Conservation (phyloP, 768 basidiomycete genomes). For the Guyanaporus albipodus region DNA sequence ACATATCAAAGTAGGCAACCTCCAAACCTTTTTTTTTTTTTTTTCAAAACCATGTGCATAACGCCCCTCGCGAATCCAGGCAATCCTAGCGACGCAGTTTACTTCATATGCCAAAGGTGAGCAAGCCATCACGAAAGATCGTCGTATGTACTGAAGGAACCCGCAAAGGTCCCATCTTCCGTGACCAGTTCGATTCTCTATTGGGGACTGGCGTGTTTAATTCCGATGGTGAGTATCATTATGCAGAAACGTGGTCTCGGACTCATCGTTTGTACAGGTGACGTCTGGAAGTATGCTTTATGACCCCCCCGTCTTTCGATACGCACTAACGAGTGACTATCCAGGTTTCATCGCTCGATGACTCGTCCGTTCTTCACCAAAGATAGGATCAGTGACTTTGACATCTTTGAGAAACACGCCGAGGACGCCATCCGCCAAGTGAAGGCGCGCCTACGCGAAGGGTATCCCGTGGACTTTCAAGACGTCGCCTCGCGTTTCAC, state of each 20-base stretch:
- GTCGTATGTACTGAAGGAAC: neutral
- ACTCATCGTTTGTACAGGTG: conserved; percentile 18
- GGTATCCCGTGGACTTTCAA: conserved; percentile 42
- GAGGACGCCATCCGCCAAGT: conserved; percentile 32
- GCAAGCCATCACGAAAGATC: neutral
- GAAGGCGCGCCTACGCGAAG: conserved; percentile 31
- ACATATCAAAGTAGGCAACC: conserved; percentile 33
- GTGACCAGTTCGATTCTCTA: conserved; percentile 25
- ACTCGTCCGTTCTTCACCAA: conserved; percentile 41
- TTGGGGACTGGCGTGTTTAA: conserved; percentile 40
- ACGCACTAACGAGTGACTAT: neutral
- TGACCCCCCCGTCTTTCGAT: no score
- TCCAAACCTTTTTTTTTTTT: neutral
- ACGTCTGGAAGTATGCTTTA: no score
- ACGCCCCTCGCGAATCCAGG: conserved; percentile 18
- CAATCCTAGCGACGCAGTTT: conserved; percentile 38
- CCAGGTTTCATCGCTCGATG: conserved; percentile 41
- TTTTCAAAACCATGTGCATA: no score
- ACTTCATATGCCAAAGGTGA: conserved; percentile 35
- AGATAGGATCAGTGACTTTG: conserved; percentile 39
- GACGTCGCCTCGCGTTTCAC: conserved; percentile 46
- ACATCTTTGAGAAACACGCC: conserved; percentile 37
- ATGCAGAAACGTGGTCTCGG: neutral
- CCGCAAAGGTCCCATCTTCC: conserved; percentile 20
- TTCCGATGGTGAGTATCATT: conserved; percentile 31